phyloP scores from a whole-genome alignment of 345 rosid genomes.

The Sisymbrium irio region DNA sequence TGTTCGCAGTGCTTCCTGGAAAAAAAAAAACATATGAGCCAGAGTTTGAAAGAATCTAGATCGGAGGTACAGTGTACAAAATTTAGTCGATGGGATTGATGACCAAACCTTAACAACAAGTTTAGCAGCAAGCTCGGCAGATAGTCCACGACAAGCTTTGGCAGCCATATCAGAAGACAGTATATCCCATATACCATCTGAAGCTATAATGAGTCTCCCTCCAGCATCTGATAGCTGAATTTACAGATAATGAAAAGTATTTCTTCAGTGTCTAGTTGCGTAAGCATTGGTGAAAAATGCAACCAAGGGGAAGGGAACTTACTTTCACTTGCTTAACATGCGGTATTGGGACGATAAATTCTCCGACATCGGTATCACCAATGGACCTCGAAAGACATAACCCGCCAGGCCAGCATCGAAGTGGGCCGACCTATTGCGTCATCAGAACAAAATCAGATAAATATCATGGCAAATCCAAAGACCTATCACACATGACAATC shows the following conservation, averaged over 20 bases:
- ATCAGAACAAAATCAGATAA: background rate
- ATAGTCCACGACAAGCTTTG: constrained; percentile 87
- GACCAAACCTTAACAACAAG: constrained; percentile 85
- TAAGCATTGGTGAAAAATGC: background rate
- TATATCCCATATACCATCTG: constrained; percentile 99
- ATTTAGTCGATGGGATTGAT: background rate
- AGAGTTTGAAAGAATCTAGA: constrained; percentile 1
- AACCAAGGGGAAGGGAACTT: constrained; percentile 20
- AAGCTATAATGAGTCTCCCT: constrained; percentile 94
- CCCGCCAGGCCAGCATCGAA: constrained; percentile 99
- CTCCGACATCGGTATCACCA: constrained; percentile 99
- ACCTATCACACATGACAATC: background rate
- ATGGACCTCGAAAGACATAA: constrained; percentile 97
- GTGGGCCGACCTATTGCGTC: constrained; percentile 78
- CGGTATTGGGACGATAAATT: constrained; percentile 94
- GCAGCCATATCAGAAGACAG: constrained; percentile 93
- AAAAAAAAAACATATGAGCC: background rate
- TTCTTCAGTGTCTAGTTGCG: background rate
- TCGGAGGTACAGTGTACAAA: background rate
- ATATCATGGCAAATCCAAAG: constrained; percentile 6
- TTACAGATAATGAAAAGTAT: background rate
- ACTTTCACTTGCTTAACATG: constrained; percentile 99
- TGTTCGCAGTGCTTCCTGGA: constrained; percentile 91
- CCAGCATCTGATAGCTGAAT: constrained; percentile 86
- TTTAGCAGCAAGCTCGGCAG: constrained; percentile 97